Conservation (phyloP, 139 green algal genomes). For the Volvox africanus region DNA sequence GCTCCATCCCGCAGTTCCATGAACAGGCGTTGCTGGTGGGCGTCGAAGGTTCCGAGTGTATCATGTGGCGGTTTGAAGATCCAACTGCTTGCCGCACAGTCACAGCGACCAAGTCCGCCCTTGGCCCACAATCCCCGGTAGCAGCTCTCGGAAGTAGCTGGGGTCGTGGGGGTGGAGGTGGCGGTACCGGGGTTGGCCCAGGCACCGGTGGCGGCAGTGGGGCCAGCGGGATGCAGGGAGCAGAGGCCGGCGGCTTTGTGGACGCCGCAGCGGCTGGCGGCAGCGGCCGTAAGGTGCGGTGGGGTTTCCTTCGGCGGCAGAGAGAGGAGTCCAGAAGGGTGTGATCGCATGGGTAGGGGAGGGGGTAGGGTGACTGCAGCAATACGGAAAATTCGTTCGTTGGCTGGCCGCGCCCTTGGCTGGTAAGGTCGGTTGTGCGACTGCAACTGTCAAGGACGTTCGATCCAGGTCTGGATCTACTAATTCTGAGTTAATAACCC, state of each 20-base stretch:
- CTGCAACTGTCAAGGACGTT: too few relatives aligned
- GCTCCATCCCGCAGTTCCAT: constrained; percentile 45
- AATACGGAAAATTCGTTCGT: too few relatives aligned
- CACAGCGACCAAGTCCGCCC: too few relatives aligned
- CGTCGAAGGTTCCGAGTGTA: constrained; percentile 55
- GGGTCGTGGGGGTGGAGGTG: background rate
- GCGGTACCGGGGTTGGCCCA: background rate
- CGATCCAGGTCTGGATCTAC: too few relatives aligned
- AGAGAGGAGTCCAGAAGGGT: too few relatives aligned
- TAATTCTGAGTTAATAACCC: too few relatives aligned
- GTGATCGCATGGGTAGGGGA: too few relatives aligned
- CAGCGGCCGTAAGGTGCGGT: background rate
- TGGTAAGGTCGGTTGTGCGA: too few relatives aligned
- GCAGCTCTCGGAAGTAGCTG: too few relatives aligned
- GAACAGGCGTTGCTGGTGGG: constrained; percentile 58
- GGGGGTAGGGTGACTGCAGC: too few relatives aligned
- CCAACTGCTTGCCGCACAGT: background rate
- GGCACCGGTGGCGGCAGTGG: background rate
- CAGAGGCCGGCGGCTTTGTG: background rate
- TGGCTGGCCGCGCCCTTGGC: too few relatives aligned
- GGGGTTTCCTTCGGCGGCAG: too few relatives aligned
- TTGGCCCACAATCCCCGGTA: background rate
- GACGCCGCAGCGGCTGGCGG: background rate
- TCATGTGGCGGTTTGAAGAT: constrained; percentile 55
- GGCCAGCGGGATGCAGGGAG: background rate